Percentiles rank a stretch among this genome's conserved stretches.
phyloP scores from a whole-genome alignment of 257 asterid genomes.

The Handroanthus guayacan region DNA sequence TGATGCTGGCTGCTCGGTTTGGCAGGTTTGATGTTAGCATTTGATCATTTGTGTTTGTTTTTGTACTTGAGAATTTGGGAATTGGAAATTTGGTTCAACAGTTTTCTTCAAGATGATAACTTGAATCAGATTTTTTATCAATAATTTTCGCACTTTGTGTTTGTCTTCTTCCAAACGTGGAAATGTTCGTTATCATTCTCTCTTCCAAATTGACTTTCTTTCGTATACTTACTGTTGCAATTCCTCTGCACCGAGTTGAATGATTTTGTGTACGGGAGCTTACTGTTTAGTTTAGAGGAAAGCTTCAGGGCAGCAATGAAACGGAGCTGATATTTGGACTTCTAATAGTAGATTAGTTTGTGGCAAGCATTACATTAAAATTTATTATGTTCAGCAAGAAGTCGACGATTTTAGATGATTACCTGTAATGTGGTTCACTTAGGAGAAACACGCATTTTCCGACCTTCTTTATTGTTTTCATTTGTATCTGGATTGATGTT shows the following conservation, averaged over 20 bases:
- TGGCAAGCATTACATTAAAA: no score
- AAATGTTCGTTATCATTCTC: neutral
- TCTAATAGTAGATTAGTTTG: no score
- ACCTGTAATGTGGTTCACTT: slow-evolving; percentile 1
- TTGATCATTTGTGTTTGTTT: neutral
- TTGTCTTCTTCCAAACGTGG: neutral
- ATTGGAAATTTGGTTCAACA: neutral
- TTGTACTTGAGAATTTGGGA: neutral
- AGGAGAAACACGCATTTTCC: neutral
- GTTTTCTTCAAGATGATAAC: slow-evolving; percentile 11
- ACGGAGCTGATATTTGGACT: neutral
- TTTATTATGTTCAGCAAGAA: no score
- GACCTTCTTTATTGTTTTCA: neutral
- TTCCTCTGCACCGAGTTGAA: neutral
- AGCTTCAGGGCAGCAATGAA: neutral
- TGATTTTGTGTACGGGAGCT: neutral
- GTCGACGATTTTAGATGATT: no score
- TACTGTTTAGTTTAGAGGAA: slow-evolving; percentile 4
- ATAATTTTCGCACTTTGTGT: neutral
- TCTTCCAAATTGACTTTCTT: neutral
- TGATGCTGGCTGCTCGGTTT: slow-evolving; percentile 87
- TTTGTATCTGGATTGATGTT: slow-evolving; percentile 13
- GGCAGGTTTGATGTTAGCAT: slow-evolving; percentile 69
- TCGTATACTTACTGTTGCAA: neutral
- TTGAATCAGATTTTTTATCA: slow-evolving; percentile 10